Base-by-base conservation (phyloP, 768 basidiomycete species). In the Lactifluus subvellereus region DNA sequence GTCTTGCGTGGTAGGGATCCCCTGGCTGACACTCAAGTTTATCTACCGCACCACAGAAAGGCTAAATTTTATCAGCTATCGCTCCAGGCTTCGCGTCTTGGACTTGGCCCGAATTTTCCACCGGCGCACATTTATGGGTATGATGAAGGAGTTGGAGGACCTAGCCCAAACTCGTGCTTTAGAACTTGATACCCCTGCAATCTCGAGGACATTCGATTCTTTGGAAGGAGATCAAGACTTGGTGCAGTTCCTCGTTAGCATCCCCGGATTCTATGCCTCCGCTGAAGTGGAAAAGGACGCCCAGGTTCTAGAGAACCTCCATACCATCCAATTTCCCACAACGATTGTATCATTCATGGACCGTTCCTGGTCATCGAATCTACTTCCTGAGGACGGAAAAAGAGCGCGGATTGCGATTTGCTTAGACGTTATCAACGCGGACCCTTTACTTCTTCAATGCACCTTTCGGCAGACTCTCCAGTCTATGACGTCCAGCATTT, bases 181-280 rank as follows among this genome's bases (percentile, higher is more conserved):
- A 32, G 10, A 16, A 32, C 62, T 63, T 8, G 62, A 63, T 22
- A 8, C 32, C 22, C 27, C 20, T 9, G 53, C 40, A 8, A 16
- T 62, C 3, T 62, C 56, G 0, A 47, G 49, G n/a, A n/a, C 53
- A 18, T 51, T 62, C 37, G 20, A 22, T 18, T 45, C 43, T 32
- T 38, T 58, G 42, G 37, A 8, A 30, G 33, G 51, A 6, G 61
- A 62, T 20, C 50, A 62, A 30, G 51, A 62, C 4, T 11, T 62
- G 56, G 56, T 53, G 37, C 33, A 52, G 14, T 62, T 62, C 37
- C 16, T 62, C 14, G 43, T 51, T 1, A 56, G 56, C n/a, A 22
- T 62, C n/a, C 61, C 61, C 4, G 30, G n/a, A 16, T 62, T 62
- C 14, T 62, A 62, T 22, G 38, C 9, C 6, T 62, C 61, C 14